phyloP scores from a whole-genome alignment of 2,329 filamentous ascomycete genomes.

The Chaetomium strumarium region DNA sequence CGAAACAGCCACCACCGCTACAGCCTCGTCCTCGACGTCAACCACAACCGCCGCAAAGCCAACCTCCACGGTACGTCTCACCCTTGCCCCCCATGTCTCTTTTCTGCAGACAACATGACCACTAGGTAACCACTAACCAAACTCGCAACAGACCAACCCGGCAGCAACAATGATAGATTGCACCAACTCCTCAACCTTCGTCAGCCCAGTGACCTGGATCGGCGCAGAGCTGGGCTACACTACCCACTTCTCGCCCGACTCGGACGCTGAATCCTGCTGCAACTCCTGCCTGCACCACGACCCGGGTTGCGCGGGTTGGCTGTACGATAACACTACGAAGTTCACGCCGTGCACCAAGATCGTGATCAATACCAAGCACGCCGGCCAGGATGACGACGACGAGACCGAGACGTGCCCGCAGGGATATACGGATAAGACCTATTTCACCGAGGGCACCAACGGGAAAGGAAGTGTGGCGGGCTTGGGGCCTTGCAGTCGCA shows the following conservation, averaged over 20 bases:
- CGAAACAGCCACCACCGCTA: background rate
- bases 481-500: slow-evolving; percentile 16
- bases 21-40: background rate
- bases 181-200: slow-evolving; percentile 8
- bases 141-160: background rate
- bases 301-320: slow-evolving; percentile 21
- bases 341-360: slow-evolving; percentile 23
- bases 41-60: slow-evolving; percentile 3
- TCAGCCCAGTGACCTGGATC: slow-evolving; percentile 12
- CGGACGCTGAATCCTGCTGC: slow-evolving; percentile 19
- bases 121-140: background rate
- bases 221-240: slow-evolving; percentile 5
- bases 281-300: slow-evolving; percentile 7
- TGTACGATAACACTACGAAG: slow-evolving; percentile 5
- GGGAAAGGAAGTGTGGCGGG: slow-evolving; percentile 4
- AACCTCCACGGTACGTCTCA: slow-evolving; percentile 1
- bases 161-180: background rate
- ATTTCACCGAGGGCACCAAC: background rate
- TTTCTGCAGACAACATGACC: background rate
- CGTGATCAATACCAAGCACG: slow-evolving; percentile 1
- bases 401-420: slow-evolving; percentile 13
- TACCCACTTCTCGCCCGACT: slow-evolving; percentile 5
- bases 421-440: slow-evolving; percentile 10
- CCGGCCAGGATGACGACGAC: background rate
- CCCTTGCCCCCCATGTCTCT: too few relatives aligned